Percentiles rank a stretch among this genome's conserved stretches.
Evolutionary conservation across 345 rosid genomes (phyloP).

Genomic region (Populus tremula): DNA sequence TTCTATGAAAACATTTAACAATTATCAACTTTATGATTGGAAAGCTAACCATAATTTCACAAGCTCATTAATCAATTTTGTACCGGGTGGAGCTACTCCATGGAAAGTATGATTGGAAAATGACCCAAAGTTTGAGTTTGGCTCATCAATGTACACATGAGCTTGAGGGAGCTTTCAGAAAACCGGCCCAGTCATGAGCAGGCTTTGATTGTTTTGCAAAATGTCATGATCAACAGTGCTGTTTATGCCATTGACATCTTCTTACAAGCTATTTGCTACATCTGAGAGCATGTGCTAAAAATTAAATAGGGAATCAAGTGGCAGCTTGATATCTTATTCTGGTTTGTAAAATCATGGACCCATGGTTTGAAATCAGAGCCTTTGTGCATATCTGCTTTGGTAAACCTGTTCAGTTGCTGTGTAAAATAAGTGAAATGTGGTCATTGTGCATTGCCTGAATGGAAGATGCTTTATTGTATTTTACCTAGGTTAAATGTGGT

Average conservation of each 20-base stretch:
- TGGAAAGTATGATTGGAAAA: neutral
- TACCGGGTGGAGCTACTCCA: neutral
- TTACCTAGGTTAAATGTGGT: neutral
- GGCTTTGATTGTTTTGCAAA: neutral
- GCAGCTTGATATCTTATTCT: neutral
- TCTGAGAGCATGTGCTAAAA: neutral
- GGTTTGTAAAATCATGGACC: neutral
- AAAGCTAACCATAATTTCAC: neutral
- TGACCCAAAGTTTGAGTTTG: neutral
- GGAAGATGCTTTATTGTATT: neutral
- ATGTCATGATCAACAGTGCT: neutral
- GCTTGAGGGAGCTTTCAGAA: neutral
- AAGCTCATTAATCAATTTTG: neutral
- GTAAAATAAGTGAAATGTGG: neutral
- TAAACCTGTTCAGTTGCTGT: neutral
- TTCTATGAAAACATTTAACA: neutral
- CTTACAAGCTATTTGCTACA: neutral
- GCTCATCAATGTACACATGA: neutral
- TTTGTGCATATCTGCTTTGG: neutral
- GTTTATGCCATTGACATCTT: neutral
- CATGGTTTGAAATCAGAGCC: neutral
- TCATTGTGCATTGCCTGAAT: neutral
- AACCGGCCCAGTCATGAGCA: neutral
- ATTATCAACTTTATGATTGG: neutral
- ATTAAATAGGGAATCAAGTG: neutral